Evolutionary conservation across 371 early-diverging fungal genomes (phyloP).

Genomic region (Circinella minor): DNA sequence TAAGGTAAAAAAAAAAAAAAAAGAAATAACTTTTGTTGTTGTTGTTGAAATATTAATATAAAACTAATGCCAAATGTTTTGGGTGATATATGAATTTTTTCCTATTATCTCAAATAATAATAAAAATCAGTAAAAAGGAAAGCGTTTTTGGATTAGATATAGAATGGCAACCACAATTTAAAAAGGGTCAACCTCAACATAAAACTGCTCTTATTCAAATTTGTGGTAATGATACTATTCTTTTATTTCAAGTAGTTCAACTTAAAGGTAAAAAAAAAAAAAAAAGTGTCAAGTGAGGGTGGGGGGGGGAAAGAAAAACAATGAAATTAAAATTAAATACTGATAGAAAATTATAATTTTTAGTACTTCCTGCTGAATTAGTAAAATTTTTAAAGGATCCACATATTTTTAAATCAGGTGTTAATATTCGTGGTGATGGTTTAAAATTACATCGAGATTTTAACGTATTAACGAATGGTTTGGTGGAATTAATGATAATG

Average conservation of each 20-base stretch:
- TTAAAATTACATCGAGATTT: constrained; percentile 54
- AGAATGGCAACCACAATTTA: constrained; percentile 61
- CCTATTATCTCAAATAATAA: not conserved
- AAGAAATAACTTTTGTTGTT: not conserved
- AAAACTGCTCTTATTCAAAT: constrained; percentile 57
- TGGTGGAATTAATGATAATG: constrained; percentile 42
- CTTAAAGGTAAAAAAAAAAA: constrained; percentile 34
- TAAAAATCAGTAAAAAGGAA: constrained; percentile 13
- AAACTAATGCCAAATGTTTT: not conserved
- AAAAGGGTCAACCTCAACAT: constrained; percentile 37
- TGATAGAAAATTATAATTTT: not conserved
- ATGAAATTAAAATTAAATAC: no score
- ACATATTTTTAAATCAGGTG: constrained; percentile 54
- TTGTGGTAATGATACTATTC: constrained; percentile 45
- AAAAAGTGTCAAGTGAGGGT: not conserved
- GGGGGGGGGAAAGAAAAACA: not conserved
- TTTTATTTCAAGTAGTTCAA: constrained; percentile 50
- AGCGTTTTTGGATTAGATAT: constrained; percentile 57
- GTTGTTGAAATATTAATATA: no score
- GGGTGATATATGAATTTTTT: not conserved
- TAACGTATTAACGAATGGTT: constrained; percentile 50
- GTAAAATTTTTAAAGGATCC: constrained; percentile 40
- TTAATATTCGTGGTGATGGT: constrained; percentile 59
- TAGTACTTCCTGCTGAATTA: constrained; percentile 49
- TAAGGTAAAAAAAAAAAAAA: constrained; percentile 11